phyloP scores from a whole-genome alignment of 768 basidiomycete genomes.

The Lentinula edodes region DNA sequence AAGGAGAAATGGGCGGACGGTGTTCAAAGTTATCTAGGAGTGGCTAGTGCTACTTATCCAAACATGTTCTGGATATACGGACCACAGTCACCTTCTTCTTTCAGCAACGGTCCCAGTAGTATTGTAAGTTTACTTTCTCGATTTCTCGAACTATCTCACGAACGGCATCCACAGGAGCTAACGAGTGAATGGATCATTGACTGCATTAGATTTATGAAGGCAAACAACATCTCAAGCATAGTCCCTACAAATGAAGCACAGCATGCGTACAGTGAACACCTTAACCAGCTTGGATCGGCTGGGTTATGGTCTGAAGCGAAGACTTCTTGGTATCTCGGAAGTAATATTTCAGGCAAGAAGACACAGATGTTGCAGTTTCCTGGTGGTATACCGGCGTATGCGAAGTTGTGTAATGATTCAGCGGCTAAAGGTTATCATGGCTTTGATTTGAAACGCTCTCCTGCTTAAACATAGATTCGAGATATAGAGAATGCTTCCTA shows the following conservation, averaged over 20 bases:
- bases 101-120: slow-evolving; percentile 11
- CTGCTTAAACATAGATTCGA: neutral
- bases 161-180: slow-evolving; percentile 14
- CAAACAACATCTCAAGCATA: slow-evolving; percentile 5
- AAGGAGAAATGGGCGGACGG: slow-evolving; percentile 5
- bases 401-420: neutral
- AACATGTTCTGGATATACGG: slow-evolving; percentile 15
- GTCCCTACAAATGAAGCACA: neutral
- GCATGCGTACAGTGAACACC: neutral
- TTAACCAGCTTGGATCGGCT: neutral
- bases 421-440: neutral
- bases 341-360: slow-evolving; percentile 7
- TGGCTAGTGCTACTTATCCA: slow-evolving; percentile 11
- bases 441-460: neutral
- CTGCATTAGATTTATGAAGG: slow-evolving; percentile 13
- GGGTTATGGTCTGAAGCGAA: slow-evolving; percentile 4
- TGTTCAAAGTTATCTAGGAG: slow-evolving; percentile 11
- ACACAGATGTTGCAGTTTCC: slow-evolving; percentile 1
- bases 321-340: slow-evolving; percentile 10
- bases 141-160: neutral
- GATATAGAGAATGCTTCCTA: too few species aligned
- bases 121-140: slow-evolving; percentile 5
- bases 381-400: neutral
- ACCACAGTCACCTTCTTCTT: slow-evolving; percentile 11
- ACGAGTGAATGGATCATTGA: slow-evolving; percentile 20